These are phyloP conservation scores for Pseudoscleropodium purum DNA, from an alignment of 225 moss, liverwort and hornwort species.

Conservation along the genomic window DNA sequence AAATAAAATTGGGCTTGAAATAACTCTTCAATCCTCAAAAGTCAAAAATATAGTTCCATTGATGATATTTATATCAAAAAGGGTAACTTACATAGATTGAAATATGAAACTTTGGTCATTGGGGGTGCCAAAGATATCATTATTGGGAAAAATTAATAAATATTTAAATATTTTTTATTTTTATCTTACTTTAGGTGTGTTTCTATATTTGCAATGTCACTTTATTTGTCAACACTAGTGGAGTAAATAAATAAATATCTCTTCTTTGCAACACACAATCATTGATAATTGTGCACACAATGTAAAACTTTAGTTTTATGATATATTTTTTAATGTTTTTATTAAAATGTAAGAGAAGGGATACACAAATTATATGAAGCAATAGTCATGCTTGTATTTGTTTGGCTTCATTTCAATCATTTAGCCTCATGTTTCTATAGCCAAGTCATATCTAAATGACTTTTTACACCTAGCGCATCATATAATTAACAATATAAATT, in stretches of 20 bases:
- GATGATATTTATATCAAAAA: not conserved
- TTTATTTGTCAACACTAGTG: accelerated
- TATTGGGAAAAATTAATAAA: accelerated
- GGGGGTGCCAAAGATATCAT: accelerated
- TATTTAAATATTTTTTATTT: too few species aligned
- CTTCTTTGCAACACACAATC: not conserved
- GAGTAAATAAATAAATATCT: not conserved
- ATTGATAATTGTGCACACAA: accelerated
- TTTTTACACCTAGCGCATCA: too few species aligned
- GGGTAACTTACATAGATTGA: too few species aligned
- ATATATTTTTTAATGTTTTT: not conserved
- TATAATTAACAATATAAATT: too few species aligned
- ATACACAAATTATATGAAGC: not conserved
- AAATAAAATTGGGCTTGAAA: not conserved
- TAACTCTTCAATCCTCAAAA: not conserved
- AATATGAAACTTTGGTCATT: not conserved
- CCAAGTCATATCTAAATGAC: not conserved
- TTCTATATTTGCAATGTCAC: accelerated
- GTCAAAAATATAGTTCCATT: not conserved
- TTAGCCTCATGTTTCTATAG: not conserved
- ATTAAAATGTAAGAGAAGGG: accelerated
- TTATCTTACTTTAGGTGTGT: too few species aligned
- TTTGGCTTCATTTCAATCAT: not conserved
- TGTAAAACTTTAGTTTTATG: accelerated
- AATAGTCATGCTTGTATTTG: not conserved